Percentiles rank a stretch among this genome's conserved stretches.
phyloP scores from a whole-genome alignment of 2,329 filamentous ascomycete species.

The Ophidiomyces ophidiicola region DNA sequence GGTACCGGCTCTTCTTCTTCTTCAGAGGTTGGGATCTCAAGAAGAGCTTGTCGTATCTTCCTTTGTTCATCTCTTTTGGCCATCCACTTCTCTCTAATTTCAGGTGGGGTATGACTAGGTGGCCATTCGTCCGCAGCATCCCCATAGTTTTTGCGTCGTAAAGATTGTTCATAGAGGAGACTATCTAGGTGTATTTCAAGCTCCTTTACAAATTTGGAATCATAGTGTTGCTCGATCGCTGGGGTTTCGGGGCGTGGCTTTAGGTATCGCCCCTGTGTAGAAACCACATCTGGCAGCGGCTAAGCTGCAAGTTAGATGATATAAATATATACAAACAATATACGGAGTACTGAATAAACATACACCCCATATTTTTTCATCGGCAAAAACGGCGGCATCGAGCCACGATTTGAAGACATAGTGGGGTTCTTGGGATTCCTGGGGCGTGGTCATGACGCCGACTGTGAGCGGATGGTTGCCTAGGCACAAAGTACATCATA shows the following conservation, averaged over 20 bases:
- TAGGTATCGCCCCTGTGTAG: constrained; percentile 3
- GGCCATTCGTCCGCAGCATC: constrained; percentile 5
- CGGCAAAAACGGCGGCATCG: constrained; percentile 6
- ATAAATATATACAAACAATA: not conserved
- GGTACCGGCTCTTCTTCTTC: too few relatives aligned
- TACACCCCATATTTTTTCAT: constrained; percentile 9
- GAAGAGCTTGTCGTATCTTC: constrained; percentile 1
- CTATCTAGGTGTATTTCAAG: constrained; percentile 4
- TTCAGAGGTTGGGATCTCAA: constrained; percentile 5
- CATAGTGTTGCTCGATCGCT: not conserved
- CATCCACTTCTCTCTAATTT: constrained; percentile 6
- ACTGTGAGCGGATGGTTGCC: too few relatives aligned
- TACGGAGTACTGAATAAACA: not conserved
- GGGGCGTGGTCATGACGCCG: too few relatives aligned
- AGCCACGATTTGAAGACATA: too few relatives aligned
- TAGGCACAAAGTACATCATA: too few relatives aligned
- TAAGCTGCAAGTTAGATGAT: not conserved
- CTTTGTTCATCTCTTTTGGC: constrained; percentile 4
- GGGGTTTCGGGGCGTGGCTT: constrained; percentile 3
- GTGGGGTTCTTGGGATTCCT: too few relatives aligned
- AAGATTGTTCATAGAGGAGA: constrained; percentile 2
- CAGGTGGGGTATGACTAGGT: not conserved
- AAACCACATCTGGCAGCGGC: constrained; percentile 9
- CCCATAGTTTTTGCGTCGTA: constrained; percentile 8
- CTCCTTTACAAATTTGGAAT: constrained; percentile 3